These are phyloP conservation scores for Thozetella sp. DNA, from an alignment of 495 filamentous ascomycete species.

Conservation along the genomic window DNA sequence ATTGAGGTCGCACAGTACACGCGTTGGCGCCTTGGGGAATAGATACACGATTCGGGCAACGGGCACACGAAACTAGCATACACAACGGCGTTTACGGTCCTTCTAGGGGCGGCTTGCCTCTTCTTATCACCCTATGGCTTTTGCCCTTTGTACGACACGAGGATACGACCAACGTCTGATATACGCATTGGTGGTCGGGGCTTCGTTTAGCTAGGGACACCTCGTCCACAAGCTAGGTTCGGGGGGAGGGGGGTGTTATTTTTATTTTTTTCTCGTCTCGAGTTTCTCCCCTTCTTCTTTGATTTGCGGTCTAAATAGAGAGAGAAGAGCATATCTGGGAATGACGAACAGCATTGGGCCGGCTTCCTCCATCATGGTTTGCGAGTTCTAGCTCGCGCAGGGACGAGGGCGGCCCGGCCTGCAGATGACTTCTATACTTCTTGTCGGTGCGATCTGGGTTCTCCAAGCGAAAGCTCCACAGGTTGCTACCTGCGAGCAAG, in stretches of 20 bases:
- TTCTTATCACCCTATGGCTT: not conserved
- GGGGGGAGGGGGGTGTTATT: too few relatives aligned
- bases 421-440: not conserved
- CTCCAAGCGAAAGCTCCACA: too few relatives aligned
- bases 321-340: slow-evolving; percentile 2
- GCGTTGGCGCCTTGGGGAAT: slow-evolving; percentile 2
- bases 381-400: not conserved
- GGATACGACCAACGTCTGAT: not conserved
- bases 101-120: not conserved
- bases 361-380: not conserved
- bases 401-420: not conserved
- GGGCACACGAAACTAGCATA: not conserved
- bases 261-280: too few relatives aligned
- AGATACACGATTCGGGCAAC: slow-evolving; percentile 2
- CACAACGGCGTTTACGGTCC: not conserved
- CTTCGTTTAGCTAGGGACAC: not conserved
- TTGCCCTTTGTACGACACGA: not conserved
- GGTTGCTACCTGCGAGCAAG: too few relatives aligned
- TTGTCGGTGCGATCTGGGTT: not conserved
- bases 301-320: not conserved
- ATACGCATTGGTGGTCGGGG: not conserved
- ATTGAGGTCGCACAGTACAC: slow-evolving; percentile 3
- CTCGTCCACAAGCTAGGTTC: too few relatives aligned
- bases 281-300: too few relatives aligned
- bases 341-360: not conserved